These are phyloP conservation scores for Dothideomycetes sp. DNA, from an alignment of 2,329 filamentous ascomycete species.

Conservation along the genomic window DNA sequence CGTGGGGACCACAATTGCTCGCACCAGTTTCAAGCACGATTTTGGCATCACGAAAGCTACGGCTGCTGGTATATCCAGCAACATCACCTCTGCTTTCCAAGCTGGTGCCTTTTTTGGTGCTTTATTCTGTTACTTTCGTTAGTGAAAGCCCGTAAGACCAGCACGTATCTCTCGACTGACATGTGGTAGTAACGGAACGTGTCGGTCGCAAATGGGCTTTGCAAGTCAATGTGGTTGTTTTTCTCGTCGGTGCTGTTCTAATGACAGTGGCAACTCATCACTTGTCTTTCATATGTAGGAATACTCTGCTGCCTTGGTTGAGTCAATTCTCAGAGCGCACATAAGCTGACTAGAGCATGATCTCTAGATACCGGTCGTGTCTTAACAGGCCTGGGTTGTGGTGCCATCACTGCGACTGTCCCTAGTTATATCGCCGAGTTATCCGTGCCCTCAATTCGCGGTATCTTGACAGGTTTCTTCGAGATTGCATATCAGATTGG, in stretches of 20 bases:
- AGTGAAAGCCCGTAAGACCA: conserved; percentile 36
- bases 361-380: conserved; percentile 53
- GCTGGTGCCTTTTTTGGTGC: conserved; percentile 17
- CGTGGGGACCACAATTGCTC: conserved; percentile 18
- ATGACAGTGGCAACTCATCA: conserved; percentile 54
- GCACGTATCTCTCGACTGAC: not conserved
- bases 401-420: conserved; percentile 25
- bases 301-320: too few relatives aligned
- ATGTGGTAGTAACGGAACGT: conserved; percentile 6
- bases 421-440: conserved; percentile 30
- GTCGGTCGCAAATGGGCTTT: conserved; percentile 14
- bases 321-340: not conserved
- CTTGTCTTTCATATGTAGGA: conserved; percentile 48
- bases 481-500: conserved; percentile 29
- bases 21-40: conserved; percentile 15
- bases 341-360: not conserved
- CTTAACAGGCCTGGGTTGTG: conserved; percentile 48
- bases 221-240: conserved; percentile 12
- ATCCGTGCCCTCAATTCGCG: conserved; percentile 27
- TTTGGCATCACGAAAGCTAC: conserved; percentile 15
- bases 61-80: conserved; percentile 15
- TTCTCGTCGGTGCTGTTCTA: conserved; percentile 40
- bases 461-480: conserved; percentile 27
- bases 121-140: conserved; percentile 20
- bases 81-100: conserved; percentile 16